phyloP scores from a whole-genome alignment of 441 rosid species.

The Lepidium campestre region DNA sequence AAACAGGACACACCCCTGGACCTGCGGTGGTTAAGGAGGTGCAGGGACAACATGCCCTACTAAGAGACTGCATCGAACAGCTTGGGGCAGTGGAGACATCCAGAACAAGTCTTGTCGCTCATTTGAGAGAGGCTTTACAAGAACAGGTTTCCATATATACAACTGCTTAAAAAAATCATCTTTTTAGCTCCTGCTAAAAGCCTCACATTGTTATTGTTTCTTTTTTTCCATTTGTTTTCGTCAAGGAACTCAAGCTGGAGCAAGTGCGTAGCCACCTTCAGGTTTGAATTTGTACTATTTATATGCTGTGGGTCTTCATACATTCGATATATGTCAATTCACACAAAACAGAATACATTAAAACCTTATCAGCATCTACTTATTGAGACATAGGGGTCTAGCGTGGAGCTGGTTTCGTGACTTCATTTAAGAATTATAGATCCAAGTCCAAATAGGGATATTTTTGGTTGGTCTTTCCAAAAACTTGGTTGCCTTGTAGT shows the following conservation, averaged over 20 bases:
- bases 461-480: background rate
- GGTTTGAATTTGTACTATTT: slow-evolving; percentile 39
- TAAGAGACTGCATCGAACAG: slow-evolving; percentile 72
- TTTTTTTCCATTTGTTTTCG: background rate
- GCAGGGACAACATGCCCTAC: slow-evolving; percentile 41
- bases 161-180: background rate
- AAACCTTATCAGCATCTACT: background rate
- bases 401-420: background rate
- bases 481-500: background rate
- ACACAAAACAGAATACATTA: slow-evolving; percentile 3
- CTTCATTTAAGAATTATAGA: background rate
- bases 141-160: slow-evolving; percentile 62
- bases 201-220: background rate
- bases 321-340: background rate
- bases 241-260: slow-evolving; percentile 80
- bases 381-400: background rate
- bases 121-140: slow-evolving; percentile 72
- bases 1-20: slow-evolving; percentile 49
- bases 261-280: slow-evolving; percentile 70
- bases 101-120: slow-evolving; percentile 63
- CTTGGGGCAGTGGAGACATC: slow-evolving; percentile 56
- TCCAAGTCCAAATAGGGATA: background rate
- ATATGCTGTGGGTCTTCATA: background rate
- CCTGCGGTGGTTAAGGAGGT: slow-evolving; percentile 32
- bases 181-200: slow-evolving; percentile 17